Evolutionary conservation across 2,329 filamentous ascomycete genomes (phyloP), one percentile per base, ranked within the genome.

Genomic region (Blastomyces percursus): DNA sequence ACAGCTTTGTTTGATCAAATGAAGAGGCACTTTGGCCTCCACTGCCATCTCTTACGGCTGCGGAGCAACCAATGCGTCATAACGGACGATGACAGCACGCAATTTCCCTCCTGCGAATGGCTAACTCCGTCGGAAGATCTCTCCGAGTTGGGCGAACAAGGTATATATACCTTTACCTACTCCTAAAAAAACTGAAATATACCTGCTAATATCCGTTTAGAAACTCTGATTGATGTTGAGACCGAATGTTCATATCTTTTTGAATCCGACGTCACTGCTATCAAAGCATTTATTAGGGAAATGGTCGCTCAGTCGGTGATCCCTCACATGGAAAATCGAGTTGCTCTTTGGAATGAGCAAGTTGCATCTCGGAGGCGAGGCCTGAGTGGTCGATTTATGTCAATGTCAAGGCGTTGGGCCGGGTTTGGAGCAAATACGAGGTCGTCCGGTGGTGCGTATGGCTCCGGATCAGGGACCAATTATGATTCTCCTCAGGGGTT

Each of bases 21-120:
- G 95, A 99, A 97, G 76, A 86, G 94, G n/a, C 91, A 96, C 76
- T 90, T 99, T 66, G 94, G 94, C 1, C 79, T 97, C 57, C 92
- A 99, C 75, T 99, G 94, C 72, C 94, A 99, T 75, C 81, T 99
- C 12, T 80, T 99, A 42, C 82, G 95, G 66, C 79, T 99, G 59
- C 84, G 93, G 68, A 95, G 90, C 70, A 88, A 86, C 46, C 89
- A 91, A 71, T 93, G 91, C 73, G 87, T 90, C 44, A 86, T 92
- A 66, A 92, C 91, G 1, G 94, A 97, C 73, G 92, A 96, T 72
- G 93, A 97, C 71, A 93, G 90, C 70, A 84, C 91, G 69, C 84
- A 86, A 60, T 80, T 96, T 27, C 90, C 93, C 1, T 82, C 85
- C 27, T 91, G 87, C 71, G 88, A 96, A 73, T 97, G 94, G 94